Conservation (phyloP, 805 yeast genomes). For the Kuraishia cidri region DNA sequence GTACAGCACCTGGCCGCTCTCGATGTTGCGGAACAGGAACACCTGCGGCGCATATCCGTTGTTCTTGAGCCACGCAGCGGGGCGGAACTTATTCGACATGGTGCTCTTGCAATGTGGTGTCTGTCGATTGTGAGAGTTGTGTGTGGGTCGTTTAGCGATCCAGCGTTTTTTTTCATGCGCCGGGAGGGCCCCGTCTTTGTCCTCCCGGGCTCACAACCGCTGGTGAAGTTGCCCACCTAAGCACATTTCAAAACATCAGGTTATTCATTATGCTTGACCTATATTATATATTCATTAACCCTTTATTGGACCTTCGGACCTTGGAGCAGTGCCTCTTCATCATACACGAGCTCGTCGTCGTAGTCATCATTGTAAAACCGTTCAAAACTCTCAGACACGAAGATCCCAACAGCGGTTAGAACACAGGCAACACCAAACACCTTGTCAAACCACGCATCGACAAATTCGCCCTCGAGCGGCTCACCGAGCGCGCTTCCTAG, state of each 20-base stretch:
- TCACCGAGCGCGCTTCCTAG: slow-evolving; percentile 22
- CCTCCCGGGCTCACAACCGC: too few relatives aligned
- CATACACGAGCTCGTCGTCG: slow-evolving; percentile 13
- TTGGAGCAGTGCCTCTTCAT: slow-evolving; percentile 24
- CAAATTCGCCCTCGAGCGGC: slow-evolving; percentile 29
- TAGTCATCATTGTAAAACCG: slow-evolving; percentile 11
- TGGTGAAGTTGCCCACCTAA: too few relatives aligned
- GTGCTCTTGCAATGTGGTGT: background rate
- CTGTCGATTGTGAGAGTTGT: too few relatives aligned
- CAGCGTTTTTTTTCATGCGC: too few relatives aligned
- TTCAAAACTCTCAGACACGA: slow-evolving; percentile 15
- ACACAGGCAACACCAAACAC: slow-evolving; percentile 36
- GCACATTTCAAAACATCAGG: too few relatives aligned
- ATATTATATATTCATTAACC: too few relatives aligned
- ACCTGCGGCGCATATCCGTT: slow-evolving; percentile 78
- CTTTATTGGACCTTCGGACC: slow-evolving; percentile 2
- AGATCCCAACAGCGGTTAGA: slow-evolving; percentile 17
- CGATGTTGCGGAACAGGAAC: slow-evolving; percentile 73
- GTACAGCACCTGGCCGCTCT: slow-evolving; percentile 83
- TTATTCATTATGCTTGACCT: too few relatives aligned
- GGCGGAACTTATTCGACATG: slow-evolving; percentile 35
- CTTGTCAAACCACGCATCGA: slow-evolving; percentile 44
- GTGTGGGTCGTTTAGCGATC: too few relatives aligned
- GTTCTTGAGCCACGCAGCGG: slow-evolving; percentile 45
- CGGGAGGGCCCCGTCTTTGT: too few relatives aligned